These are phyloP conservation scores for Auricularia heimuer DNA, from an alignment of 768 basidiomycete genomes.

Conservation along the genomic window DNA sequence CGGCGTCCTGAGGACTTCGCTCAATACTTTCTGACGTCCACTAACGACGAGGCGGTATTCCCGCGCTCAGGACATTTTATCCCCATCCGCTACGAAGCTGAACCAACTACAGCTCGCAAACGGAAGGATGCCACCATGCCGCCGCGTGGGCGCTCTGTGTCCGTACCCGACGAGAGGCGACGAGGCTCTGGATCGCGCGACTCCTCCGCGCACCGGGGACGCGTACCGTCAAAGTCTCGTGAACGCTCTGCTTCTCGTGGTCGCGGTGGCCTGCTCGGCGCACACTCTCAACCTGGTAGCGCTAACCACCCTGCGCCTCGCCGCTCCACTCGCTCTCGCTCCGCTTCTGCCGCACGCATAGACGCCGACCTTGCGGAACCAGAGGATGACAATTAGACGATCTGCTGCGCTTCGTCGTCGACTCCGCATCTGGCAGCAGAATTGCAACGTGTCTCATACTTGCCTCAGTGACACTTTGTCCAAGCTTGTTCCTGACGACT, in stretches of 20 bases:
- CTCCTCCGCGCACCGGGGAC: too few relatives aligned
- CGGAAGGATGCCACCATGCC: too few relatives aligned
- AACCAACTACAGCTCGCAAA: too few relatives aligned
- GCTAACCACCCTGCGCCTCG: too few relatives aligned
- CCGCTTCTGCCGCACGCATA: not conserved
- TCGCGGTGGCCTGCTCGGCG: too few relatives aligned
- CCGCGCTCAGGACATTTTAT: not conserved
- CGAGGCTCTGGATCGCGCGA: too few relatives aligned
- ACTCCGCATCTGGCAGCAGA: constrained; percentile 1
- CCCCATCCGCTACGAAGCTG: not conserved
- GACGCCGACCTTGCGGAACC: not conserved
- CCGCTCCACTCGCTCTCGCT: not conserved
- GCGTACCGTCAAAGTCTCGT: too few relatives aligned
- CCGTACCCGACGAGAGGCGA: too few relatives aligned
- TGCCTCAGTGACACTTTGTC: not conserved
- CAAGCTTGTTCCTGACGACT: not conserved
- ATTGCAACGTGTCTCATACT: not conserved
- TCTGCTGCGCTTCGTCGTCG: not conserved
- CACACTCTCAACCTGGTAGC: too few relatives aligned
- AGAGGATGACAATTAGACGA: not conserved
- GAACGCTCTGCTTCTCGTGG: too few relatives aligned
- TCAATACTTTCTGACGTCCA: not conserved
- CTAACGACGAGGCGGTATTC: not conserved
- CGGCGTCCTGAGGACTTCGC: not conserved
- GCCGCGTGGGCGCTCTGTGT: too few relatives aligned